Base-by-base conservation (phyloP, 2,329 filamentous ascomycete genomes). In the Lasiodiplodia hormozganensis region DNA sequence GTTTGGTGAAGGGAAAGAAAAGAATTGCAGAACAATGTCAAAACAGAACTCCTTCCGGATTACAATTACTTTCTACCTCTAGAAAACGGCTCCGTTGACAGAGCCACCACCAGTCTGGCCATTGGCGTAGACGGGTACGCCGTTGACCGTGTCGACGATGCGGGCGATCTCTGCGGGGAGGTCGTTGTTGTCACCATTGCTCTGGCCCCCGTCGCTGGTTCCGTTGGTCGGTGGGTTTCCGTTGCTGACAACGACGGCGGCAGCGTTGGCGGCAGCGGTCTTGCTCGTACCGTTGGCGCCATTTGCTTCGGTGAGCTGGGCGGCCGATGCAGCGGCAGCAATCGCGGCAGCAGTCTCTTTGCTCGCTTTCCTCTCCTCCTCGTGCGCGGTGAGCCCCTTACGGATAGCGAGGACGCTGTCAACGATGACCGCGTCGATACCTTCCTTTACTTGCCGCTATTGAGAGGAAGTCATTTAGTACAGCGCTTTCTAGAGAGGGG, bases 351-450 rank as follows among this genome's bases (percentile, higher is more conserved):
- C 25, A n/a, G 12, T 64, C 38, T 38, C 31, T 12, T 16, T 52
- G 6, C n/a, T 68, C 16, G 54, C 43, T 11, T 34, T 43, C 21
- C 54, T 36, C 14, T 52, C 40, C 36, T 68, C 65, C 16, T 68
- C 54, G 36, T 47, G 40, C 21, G 54, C 56, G 4, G 92, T 96
- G 70, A 99, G 85, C 0, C 93, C 95, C 80, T 97, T 94, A 57
- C 95, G 89, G 73, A 99, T 97, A 51, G 93, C 93, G 36, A 98
- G 87, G 3, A 99, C 95, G 70, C 89, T 96, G 78, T 99, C 96
- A 16, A 98, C 96, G 76, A 99, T 99, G 66, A 99, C 95, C 1
- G 96, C 96, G 77, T 99, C 96, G 70, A 99, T 97, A 58, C 96
- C 95, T 80, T 97, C 93, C 67, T 93, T 92, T 11, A 96, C 93